phyloP scores from a whole-genome alignment of 78 protist species.

The Parvularia atlantis region DNA sequence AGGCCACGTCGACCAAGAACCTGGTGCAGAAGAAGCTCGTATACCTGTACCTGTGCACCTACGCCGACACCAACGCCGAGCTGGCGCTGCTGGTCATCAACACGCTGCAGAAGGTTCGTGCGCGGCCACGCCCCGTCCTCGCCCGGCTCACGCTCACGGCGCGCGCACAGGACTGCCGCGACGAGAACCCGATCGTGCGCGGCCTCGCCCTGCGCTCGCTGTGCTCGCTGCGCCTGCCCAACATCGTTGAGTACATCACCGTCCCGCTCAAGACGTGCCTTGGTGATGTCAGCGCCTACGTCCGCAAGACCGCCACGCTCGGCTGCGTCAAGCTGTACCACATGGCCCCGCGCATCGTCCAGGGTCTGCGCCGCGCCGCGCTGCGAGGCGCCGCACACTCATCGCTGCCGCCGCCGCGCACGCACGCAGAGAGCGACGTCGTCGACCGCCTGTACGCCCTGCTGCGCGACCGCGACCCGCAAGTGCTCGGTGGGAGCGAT shows the following conservation, averaged over 20 bases:
- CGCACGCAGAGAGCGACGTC: background rate
- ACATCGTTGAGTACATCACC: conserved; percentile 69
- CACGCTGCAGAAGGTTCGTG: conserved; percentile 69
- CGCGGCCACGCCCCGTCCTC: no score
- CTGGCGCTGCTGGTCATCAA: conserved; percentile 72
- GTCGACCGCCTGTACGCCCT: conserved; percentile 39
- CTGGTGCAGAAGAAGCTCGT: conserved; percentile 72
- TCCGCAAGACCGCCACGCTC: conserved; percentile 83
- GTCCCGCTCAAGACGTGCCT: conserved; percentile 38
- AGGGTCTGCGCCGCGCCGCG: background rate
- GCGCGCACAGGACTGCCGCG: conserved; percentile 8
- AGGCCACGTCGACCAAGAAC: conserved; percentile 48
- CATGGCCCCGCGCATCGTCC: conserved; percentile 3
- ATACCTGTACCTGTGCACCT: conserved; percentile 64
- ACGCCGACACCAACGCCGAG: conserved; percentile 58
- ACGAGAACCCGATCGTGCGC: conserved; percentile 84
- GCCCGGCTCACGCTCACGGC: no score
- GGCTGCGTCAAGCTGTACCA: conserved; percentile 56
- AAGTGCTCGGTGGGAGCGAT: conserved; percentile 46
- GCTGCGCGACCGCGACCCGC: conserved; percentile 61
- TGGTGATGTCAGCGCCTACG: conserved; percentile 70
- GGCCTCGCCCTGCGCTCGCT: conserved; percentile 85
- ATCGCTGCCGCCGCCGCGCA: background rate
- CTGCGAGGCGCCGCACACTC: background rate
- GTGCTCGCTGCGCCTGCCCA: conserved; percentile 43